Conservation (phyloP, 768 basidiomycete genomes). For the Termitomyces heimii region DNA sequence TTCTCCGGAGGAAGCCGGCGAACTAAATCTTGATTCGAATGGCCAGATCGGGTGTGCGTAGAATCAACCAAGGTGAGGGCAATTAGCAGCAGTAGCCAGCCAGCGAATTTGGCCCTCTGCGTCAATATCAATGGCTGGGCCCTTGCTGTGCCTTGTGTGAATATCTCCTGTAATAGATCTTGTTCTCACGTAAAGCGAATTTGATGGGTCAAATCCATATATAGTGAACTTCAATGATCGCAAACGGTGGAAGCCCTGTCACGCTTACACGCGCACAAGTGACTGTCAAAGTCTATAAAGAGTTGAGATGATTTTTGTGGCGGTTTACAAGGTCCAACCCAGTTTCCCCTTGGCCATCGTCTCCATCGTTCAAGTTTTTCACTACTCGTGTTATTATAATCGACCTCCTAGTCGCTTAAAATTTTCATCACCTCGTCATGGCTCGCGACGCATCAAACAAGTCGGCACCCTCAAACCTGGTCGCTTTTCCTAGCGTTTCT, state of each 20-base stretch:
- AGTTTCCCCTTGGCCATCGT: conserved; percentile 3
- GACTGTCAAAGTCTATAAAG: conserved; percentile 25
- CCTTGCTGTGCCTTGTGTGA: conserved; percentile 10
- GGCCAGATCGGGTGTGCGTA: conserved; percentile 12
- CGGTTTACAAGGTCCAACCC: conserved; percentile 16
- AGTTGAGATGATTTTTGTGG: conserved; percentile 18
- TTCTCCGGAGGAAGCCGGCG: conserved; percentile 26
- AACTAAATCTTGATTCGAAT: conserved; percentile 18
- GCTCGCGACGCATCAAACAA: conserved; percentile 28
- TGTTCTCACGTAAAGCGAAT: conserved; percentile 15
- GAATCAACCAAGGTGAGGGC: conserved; percentile 8
- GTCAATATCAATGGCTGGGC: conserved; percentile 4
- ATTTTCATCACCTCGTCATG: conserved; percentile 22
- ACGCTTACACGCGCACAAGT: conserved; percentile 20
- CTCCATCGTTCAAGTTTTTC: conserved; percentile 11
- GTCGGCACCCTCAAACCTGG: conserved; percentile 45
- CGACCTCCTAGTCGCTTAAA: conserved; percentile 10
- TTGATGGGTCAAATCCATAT: conserved; percentile 23
- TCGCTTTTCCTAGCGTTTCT: conserved; percentile 71
- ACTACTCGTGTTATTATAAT: conserved; percentile 8
- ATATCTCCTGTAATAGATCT: conserved; percentile 15
- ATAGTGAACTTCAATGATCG: conserved; percentile 19
- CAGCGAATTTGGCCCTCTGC: conserved; percentile 4
- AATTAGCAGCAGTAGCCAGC: neutral
- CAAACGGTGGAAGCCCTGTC: conserved; percentile 24